Evolutionary conservation across 2,329 filamentous ascomycete species (phyloP), one percentile per base, ranked within the genome.

Genomic region (Samsoniella hepiali): DNA sequence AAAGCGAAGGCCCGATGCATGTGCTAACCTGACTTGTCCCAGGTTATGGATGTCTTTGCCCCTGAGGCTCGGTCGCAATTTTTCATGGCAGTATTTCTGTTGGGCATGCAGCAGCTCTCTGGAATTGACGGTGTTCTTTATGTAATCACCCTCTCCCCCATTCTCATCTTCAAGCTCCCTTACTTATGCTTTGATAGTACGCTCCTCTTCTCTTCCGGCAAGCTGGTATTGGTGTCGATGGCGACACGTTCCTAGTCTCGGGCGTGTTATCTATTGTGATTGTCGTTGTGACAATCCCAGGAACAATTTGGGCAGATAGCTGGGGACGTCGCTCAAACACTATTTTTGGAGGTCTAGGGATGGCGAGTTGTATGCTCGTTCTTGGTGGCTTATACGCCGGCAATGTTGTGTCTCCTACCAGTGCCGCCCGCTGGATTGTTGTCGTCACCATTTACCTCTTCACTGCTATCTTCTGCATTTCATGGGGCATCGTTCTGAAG

Each of bases 121-220:
- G 85, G 86, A 0, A 88, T 88, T 57, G 86, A 89, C 66, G 86
- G 83, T 0, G 80, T 88, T 5, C 76, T 87, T 31, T 88, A 86
- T 64, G 83, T 84, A 69, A 70, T 79, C 75, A 27, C 34, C 10
- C 17, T 13, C 10, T 11, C 3, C 3, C 31, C 34, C 5, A 2
- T 27, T 5, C 5, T 32, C 49, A 13, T 3, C 7, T 11, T 1
- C 15, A 11, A 45, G 13, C 7, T 10, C n/a, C 11, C 31, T 6
- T 15, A 36, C 29, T 40, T 49, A 29, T 42, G 13, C n/a, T 63
- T 29, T 54, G 2, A 17, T 50, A 85, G 79, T 89, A 89, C 63
- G 84, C 86, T 0, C 86, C 86, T 0, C 72, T 82, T 0, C 76
- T 89, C 0, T 88, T 89, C 67, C 75, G 79, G 27, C 83, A 86